Evolutionary conservation across 495 filamentous ascomycete species (phyloP), one percentile per base, ranked within the genome.

Genomic region (Hyphodiscus hymeniophilus): DNA sequence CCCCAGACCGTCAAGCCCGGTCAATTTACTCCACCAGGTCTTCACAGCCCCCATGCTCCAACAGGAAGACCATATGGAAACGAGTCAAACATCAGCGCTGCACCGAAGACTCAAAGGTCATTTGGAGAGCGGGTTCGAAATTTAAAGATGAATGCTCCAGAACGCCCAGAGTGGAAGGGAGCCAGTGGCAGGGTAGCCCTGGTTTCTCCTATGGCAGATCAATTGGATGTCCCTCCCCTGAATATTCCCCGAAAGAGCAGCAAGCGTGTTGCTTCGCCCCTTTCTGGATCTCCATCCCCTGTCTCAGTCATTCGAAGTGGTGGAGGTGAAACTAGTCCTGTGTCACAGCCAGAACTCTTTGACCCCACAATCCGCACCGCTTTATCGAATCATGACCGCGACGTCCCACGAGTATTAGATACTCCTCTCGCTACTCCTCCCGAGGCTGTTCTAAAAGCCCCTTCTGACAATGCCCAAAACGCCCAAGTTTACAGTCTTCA

Each of bases 101-200:
- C 42, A 11, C 22, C 42, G 28, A 54, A 48, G 20, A 16, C 24
- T 8, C 35, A 51, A 11, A 42, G 22, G 10, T 51, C 71, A 5
- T 67, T 75, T 41, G 64, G 70, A 10, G 69, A 76, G 28, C 60
- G 71, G 5, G 60, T 75, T 47, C 66, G 70, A 40, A 67, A 71
- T 46, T 59, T 67, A 13, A 64, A 57, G 44, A 59, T 46, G 34
- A 49, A 22, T 33, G 38, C 31, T 10, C 50, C 31, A 15, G 57
- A 54, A 16, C 52, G 66, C n/a, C 74, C 74, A 5, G 67, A 65
- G 50, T 76, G 74, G 74, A 64, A 66, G 45, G 74, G 74, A 7
- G 68, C 74, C 31, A 76, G 70, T 49, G 74, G 74, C 3, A 66
- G 73, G 46, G 64, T 62, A 31, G 58, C 68, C 3, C 50, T 76